phyloP scores from a whole-genome alignment of 2,329 filamentous ascomycete species.

The Eurotiales sp. region DNA sequence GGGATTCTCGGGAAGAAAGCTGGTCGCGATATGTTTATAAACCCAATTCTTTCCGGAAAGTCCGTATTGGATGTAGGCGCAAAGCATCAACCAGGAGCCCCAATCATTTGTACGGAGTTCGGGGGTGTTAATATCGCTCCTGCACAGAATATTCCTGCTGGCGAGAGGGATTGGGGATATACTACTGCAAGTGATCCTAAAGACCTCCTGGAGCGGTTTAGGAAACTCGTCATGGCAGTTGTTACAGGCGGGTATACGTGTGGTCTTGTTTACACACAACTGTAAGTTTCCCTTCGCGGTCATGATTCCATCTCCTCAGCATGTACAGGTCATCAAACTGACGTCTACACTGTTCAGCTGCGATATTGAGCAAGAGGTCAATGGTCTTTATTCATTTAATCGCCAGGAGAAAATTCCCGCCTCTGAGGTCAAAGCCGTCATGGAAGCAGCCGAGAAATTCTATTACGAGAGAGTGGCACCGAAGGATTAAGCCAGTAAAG shows the following conservation, averaged over 20 bases:
- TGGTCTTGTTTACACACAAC: slow-evolving; percentile 64
- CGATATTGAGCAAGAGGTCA: slow-evolving; percentile 73
- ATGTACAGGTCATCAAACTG: too few relatives aligned
- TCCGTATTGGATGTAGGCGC: slow-evolving; percentile 45
- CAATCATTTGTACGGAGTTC: slow-evolving; percentile 65
- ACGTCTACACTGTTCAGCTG: too few relatives aligned
- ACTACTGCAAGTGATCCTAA: slow-evolving; percentile 60
- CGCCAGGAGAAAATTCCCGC: slow-evolving; percentile 30
- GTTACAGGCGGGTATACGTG: slow-evolving; percentile 55
- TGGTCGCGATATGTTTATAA: slow-evolving; percentile 53
- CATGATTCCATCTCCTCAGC: too few relatives aligned
- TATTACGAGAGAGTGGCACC: too few relatives aligned
- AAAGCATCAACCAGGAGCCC: slow-evolving; percentile 52
- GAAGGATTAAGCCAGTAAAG: too few relatives aligned
- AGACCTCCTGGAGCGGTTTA: slow-evolving; percentile 57
- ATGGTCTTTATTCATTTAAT: slow-evolving; percentile 67
- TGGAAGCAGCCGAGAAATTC: not conserved
- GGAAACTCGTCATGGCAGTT: slow-evolving; percentile 57
- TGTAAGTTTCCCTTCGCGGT: too few relatives aligned
- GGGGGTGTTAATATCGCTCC: slow-evolving; percentile 65
- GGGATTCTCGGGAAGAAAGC: slow-evolving; percentile 54
- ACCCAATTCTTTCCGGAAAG: slow-evolving; percentile 14
- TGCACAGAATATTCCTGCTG: slow-evolving; percentile 34
- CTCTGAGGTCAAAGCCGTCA: not conserved
- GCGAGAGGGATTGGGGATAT: slow-evolving; percentile 62